These are phyloP conservation scores for Jaapia argillacea DNA, from an alignment of 768 basidiomycete species.

Conservation along the genomic window DNA sequence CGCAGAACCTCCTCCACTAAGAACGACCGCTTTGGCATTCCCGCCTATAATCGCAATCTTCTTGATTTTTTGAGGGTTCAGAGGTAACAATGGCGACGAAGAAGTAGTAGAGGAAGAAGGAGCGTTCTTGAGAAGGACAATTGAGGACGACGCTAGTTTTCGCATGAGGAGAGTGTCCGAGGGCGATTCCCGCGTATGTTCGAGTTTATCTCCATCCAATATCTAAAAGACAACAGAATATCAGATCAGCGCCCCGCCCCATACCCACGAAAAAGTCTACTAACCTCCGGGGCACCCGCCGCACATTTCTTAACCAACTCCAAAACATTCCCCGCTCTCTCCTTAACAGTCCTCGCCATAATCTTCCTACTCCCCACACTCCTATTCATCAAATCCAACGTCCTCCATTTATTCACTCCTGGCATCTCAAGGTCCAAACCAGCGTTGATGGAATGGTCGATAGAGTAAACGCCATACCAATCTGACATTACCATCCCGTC, in stretches of 20 bases:
- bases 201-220: conserved; percentile 60
- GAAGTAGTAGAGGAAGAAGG: no score
- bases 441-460: conserved; percentile 56
- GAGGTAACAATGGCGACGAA: no score
- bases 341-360: conserved; percentile 49
- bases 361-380: conserved; percentile 55
- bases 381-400: conserved; percentile 52
- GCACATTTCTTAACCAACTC: conserved; percentile 65
- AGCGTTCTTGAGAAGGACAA: conserved; percentile 69
- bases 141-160: conserved; percentile 53
- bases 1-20: conserved; percentile 68
- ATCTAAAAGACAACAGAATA: no score
- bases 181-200: conserved; percentile 50
- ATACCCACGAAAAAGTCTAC: no score
- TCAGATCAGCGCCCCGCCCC: no score
- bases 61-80: conserved; percentile 24
- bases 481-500: conserved; percentile 76
- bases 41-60: conserved; percentile 71
- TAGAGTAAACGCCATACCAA: conserved; percentile 71
- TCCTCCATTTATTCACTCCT: conserved; percentile 67
- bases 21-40: conserved; percentile 51
- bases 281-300: conserved; percentile 56
- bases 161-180: conserved; percentile 57
- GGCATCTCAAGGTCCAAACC: conserved; percentile 79
- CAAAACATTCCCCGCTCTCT: conserved; percentile 55